Evolutionary conservation across 495 filamentous ascomycete genomes (phyloP), one percentile per base, ranked within the genome.

Genomic region (Rhizodiscina lignyota): DNA sequence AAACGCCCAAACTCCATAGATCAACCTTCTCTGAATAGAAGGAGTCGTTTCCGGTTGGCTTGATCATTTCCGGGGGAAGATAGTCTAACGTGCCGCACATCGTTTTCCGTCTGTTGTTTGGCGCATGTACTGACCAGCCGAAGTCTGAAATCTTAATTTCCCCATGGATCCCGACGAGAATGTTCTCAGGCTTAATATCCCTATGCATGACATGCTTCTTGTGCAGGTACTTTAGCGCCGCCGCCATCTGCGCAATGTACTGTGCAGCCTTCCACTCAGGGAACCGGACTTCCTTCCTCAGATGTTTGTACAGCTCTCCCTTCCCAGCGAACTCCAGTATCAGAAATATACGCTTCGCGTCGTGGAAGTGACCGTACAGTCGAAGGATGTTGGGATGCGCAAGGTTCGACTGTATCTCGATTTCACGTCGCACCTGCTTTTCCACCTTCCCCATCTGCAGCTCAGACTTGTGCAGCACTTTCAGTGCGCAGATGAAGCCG

Each of bases 61-160:
- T 68, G 52, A 97, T 67, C 91, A 97, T 97, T 72, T 97, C 89
- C 17, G 89, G 89, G 5, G 89, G 89, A 13, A 97, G 68, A 54
- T 97, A 96, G 58, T 97, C 89, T 18, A 97, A 70, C 5, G 89
- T 97, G 46, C 89, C 89, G 54, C 89, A 97, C 72, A 96, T 87
- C 17, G 89, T 97, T 41, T 85, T 76, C 27, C 89, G 72, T 35
- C 87, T 59, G 59, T 92, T 93, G 49, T 92, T 94, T 6, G 89
- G 89, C 18, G 89, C 91, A 54, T 97, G 89, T 13, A 96, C 91
- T 56, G 79, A 87, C 91, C 91, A 97, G 30, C 89, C 89, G 49
- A 97, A 97, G 56, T 97, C 89, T 3, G 82, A 86, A 52, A 97
- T 86, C 59, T 97, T 97, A 59, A 97, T 92, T 60, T 97, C 89